Evolutionary conservation across 345 rosid genomes (phyloP).

Genomic region (Citrus inodora): DNA sequence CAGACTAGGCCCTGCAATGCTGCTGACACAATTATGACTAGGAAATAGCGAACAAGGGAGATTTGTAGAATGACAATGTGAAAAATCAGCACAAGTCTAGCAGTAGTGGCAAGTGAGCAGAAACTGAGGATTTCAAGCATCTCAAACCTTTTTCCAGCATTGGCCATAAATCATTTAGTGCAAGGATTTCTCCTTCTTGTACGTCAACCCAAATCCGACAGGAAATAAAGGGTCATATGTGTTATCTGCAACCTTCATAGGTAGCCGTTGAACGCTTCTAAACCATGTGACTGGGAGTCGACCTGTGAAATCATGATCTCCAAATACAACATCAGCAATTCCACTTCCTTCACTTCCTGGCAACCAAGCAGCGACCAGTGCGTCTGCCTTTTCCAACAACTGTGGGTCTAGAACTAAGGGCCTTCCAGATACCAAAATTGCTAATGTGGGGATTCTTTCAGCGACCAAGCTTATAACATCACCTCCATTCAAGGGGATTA

Average conservation of each 20-base stretch:
- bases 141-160: slow-evolving; percentile 4
- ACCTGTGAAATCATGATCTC: slow-evolving; percentile 57
- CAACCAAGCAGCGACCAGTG: slow-evolving; percentile 84
- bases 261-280: slow-evolving; percentile 46
- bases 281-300: slow-evolving; percentile 81
- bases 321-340: slow-evolving; percentile 62
- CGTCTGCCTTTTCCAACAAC: slow-evolving; percentile 55
- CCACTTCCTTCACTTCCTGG: slow-evolving; percentile 85
- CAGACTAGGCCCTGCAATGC: background rate
- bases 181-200: slow-evolving; percentile 8
- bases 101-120: background rate
- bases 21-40: slow-evolving; percentile 11
- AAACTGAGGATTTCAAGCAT: background rate
- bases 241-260: slow-evolving; percentile 37
- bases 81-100: background rate
- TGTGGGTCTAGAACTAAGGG: slow-evolving; percentile 63
- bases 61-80: background rate
- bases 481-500: slow-evolving; percentile 59
- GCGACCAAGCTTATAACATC: slow-evolving; percentile 47
- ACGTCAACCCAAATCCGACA: slow-evolving; percentile 57
- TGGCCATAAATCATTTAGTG: slow-evolving; percentile 15
- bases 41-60: background rate
- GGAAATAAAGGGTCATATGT: slow-evolving; percentile 66
- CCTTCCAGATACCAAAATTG: slow-evolving; percentile 66
- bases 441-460: slow-evolving; percentile 58